A percentile compares a stretch with the other conserved stretches of the same genome.
Evolutionary conservation across 495 filamentous ascomycete genomes (phyloP).

Genomic region (Penicillium egyptiacum): DNA sequence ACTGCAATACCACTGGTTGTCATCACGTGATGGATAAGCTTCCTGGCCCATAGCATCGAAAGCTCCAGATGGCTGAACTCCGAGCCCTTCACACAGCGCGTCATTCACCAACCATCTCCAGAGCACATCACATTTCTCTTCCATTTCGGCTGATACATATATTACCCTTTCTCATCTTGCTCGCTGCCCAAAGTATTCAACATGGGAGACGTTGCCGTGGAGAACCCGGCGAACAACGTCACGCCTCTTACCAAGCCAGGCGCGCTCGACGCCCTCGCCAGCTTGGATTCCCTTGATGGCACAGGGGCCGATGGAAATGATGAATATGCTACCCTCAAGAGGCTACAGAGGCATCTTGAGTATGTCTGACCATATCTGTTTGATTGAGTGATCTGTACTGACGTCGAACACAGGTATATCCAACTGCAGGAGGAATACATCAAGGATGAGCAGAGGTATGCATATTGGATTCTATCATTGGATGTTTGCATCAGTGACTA

Average conservation of each 20-base stretch:
- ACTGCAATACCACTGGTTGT: background rate
- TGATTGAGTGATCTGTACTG: conserved; percentile 21
- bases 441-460: conserved; percentile 96
- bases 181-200: conserved; percentile 26
- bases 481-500: conserved; percentile 9
- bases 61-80: conserved; percentile 18
- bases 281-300: conserved; percentile 85
- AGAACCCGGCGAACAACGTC: conserved; percentile 70
- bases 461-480: background rate
- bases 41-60: conserved; percentile 20
- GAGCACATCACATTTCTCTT: background rate
- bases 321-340: conserved; percentile 93
- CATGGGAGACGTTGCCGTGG: conserved; percentile 84
- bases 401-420: conserved; percentile 68
- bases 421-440: conserved; percentile 99
- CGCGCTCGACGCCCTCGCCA: conserved; percentile 79
- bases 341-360: conserved; percentile 93
- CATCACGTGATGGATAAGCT: conserved; percentile 25
- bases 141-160: conserved; percentile 1
- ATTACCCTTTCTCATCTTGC: conserved; percentile 1
- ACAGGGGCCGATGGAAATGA: conserved; percentile 78
- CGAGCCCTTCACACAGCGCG: conserved; percentile 22
- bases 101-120: conserved; percentile 18
- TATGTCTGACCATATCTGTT: conserved; percentile 40
- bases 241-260: conserved; percentile 74